Evolutionary conservation across 192 early-diverging fungal species (phyloP), one percentile per base, ranked within the genome.

Genomic region (Entomortierella parvispora): DNA sequence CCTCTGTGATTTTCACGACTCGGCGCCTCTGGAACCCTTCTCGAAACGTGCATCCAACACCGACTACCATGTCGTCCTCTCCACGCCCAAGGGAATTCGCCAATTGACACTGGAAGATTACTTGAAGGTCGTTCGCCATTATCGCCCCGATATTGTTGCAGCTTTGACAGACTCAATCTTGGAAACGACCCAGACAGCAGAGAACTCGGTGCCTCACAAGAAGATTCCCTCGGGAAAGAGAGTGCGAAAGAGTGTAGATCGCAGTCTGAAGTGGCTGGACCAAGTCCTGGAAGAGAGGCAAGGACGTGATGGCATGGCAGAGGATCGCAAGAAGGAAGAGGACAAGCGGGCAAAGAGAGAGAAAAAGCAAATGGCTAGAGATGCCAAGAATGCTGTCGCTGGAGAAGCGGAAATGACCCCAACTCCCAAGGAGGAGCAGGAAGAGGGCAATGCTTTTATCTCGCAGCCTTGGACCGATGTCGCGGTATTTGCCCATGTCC

Each of bases 231-330:
- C 65, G 28, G 48, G 71, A 28, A 88, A 87, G 26, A 62, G 87
- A 17, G 58, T 85, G 11, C 66, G 60, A 4, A 81, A 79, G 57
- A 84, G 84, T 28, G 75, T 89, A 15, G 81, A 86, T 53, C 45
- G 87, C 48, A 80, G 84, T 2, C 51, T 84, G 7, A 77, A 71
- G 26, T 87, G 86, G 87, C 50, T 89, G 54, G 86, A 87, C 52
- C 62, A 81, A 40, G 61, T 67, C 18, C 47, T 76, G 32, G n/a
- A 47, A 51, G 71, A 62, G 46, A 15, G 71, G 12, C 33, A 47
- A 12, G 71, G 71, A 2, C 31, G 42, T 11, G 71, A 76, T 49
- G 71, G 71, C 2, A 56, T 31, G 18, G 43, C 51, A 18, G 50
- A 40, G 14, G 71, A 76, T 62, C 49, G 64, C 2, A 17, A 18